These are phyloP conservation scores for Phyllosticta ampelicida DNA, from an alignment of 2,329 filamentous ascomycete species.

Conservation along the genomic window DNA sequence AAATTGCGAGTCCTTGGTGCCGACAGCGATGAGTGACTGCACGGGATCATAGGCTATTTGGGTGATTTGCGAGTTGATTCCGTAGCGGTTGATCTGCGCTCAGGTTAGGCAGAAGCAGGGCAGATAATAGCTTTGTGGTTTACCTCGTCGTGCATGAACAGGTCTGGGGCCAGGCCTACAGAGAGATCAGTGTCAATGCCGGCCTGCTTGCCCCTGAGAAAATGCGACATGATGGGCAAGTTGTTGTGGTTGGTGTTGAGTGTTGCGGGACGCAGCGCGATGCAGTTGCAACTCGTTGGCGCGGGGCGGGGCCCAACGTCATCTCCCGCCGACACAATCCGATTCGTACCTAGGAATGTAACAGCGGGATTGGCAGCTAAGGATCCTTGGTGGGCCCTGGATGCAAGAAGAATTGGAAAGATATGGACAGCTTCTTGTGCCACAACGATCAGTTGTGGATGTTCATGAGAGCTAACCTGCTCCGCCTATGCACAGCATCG, in stretches of 20 bases:
- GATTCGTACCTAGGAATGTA: too few relatives aligned
- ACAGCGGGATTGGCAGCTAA: background rate
- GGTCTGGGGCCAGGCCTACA: constrained; percentile 61
- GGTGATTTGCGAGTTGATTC: constrained; percentile 57
- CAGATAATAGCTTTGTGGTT: constrained; percentile 19
- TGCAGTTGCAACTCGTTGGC: background rate
- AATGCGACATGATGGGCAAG: constrained; percentile 58
- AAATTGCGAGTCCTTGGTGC: constrained; percentile 77
- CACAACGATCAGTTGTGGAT: too few relatives aligned
- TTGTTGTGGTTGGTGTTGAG: background rate
- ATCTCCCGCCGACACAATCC: background rate
- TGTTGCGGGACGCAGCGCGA: background rate
- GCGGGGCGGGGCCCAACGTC: background rate
- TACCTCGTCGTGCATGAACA: constrained; percentile 76
- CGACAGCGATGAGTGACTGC: constrained; percentile 85
- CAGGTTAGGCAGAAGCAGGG: constrained; percentile 13
- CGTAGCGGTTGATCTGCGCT: constrained; percentile 56
- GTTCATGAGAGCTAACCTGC: too few relatives aligned
- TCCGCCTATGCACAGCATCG: too few relatives aligned
- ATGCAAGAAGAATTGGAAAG: background rate
- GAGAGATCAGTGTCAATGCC: constrained; percentile 89
- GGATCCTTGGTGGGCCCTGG: background rate
- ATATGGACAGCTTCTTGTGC: too few relatives aligned
- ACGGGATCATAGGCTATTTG: constrained; percentile 85
- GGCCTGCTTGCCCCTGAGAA: constrained; percentile 84